A percentile compares a stretch with the other conserved stretches of the same genome.
These are phyloP conservation scores for Hibiscus mutabilis DNA, from an alignment of 345 rosid species.

Conservation along the genomic window DNA sequence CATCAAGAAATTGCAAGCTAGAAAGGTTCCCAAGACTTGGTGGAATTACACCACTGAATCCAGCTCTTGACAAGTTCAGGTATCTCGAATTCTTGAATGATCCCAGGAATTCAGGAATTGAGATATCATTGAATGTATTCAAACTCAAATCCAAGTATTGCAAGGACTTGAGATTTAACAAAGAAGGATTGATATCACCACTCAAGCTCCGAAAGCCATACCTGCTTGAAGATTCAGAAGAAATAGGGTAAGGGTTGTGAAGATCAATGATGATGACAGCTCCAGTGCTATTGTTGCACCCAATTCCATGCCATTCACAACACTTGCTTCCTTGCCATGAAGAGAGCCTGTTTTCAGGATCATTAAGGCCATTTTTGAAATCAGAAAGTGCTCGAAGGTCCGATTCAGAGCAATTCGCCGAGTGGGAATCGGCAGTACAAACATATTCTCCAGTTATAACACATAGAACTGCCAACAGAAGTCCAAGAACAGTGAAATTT, in stretches of 20 bases:
- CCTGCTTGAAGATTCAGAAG: constrained; percentile 15
- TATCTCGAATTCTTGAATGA: constrained; percentile 24
- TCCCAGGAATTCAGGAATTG: constrained; percentile 38
- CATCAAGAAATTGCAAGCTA: constrained; percentile 30
- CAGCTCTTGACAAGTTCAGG: constrained; percentile 32
- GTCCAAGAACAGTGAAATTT: neutral
- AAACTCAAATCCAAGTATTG: constrained; percentile 34
- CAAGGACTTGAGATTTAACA: constrained; percentile 26
- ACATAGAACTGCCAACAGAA: constrained; percentile 12
- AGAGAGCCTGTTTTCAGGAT: constrained; percentile 21
- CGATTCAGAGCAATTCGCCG: constrained; percentile 20
- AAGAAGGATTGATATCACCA: constrained; percentile 37
- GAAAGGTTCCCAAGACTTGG: constrained; percentile 30
- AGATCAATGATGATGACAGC: constrained; percentile 28
- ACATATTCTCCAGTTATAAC: constrained; percentile 11
- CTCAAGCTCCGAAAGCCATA: constrained; percentile 24
- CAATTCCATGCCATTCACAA: constrained; percentile 38
- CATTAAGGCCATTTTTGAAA: constrained; percentile 29
- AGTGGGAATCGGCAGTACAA: constrained; percentile 4
- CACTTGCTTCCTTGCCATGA: constrained; percentile 34
- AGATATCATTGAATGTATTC: constrained; percentile 20
- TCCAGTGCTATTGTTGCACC: constrained; percentile 24
- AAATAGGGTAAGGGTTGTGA: constrained; percentile 16
- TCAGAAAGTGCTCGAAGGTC: constrained; percentile 26
- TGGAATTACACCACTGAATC: constrained; percentile 29